phyloP scores from a whole-genome alignment of 2,329 filamentous ascomycete species.

The Trichoderma sp. region DNA sequence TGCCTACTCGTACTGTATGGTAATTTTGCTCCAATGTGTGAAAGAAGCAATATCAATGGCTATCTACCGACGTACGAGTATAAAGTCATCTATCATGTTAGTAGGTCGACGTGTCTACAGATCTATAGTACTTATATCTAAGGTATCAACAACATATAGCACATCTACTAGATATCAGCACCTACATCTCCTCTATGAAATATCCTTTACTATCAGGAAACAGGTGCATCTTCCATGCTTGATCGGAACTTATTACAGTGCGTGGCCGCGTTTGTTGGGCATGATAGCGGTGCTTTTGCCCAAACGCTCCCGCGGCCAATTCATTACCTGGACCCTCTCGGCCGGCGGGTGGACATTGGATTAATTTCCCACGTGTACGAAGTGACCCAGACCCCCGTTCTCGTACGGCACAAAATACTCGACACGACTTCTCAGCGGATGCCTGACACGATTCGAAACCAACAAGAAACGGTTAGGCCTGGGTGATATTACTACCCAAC shows the following conservation, averaged over 20 bases:
- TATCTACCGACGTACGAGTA: not conserved
- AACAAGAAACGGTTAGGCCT: conserved; percentile 17
- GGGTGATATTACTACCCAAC: conserved; percentile 1
- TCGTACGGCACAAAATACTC: not conserved
- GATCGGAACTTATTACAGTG: not conserved
- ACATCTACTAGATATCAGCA: not conserved
- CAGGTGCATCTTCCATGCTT: not conserved
- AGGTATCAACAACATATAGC: not conserved
- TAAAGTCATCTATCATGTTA: not conserved
- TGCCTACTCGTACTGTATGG: not conserved
- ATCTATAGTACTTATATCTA: not conserved
- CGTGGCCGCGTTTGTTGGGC: not conserved
- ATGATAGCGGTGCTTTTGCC: not conserved
- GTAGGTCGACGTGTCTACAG: not conserved
- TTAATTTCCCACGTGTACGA: conserved; percentile 15
- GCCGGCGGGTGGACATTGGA: conserved; percentile 6
- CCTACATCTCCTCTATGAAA: not conserved
- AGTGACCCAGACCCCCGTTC: conserved; percentile 3
- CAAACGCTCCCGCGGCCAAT: not conserved
- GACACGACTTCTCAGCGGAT: not conserved
- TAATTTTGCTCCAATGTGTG: not conserved
- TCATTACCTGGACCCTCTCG: not conserved
- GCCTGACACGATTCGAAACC: conserved; percentile 11
- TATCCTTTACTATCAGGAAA: not conserved
- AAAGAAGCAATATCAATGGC: not conserved